phyloP scores from a whole-genome alignment of 2,329 filamentous ascomycete genomes.

The Colletotrichum noveboracense region DNA sequence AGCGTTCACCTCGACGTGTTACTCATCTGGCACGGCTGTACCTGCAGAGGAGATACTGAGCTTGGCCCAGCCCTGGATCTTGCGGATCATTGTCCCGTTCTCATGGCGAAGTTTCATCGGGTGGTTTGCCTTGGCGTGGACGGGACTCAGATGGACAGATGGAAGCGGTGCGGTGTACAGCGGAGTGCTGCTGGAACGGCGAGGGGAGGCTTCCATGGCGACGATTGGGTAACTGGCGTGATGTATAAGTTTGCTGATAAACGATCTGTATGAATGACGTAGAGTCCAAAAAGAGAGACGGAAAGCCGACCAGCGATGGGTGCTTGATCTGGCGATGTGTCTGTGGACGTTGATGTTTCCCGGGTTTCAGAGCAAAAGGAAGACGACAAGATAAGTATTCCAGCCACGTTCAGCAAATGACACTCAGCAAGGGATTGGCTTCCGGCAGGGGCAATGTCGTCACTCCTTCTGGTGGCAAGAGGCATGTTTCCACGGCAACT shows the following conservation, averaged over 20 bases:
- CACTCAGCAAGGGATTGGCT: neutral
- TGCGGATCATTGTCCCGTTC: neutral
- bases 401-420: neutral
- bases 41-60: neutral
- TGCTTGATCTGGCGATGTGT: neutral
- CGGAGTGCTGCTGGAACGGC: neutral
- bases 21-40: neutral
- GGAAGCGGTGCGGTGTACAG: neutral
- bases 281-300: conserved; percentile 11
- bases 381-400: neutral
- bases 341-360: neutral
- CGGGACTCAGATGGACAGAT: neutral
- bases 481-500: neutral
- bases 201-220: neutral
- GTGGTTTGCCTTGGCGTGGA: neutral
- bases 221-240: neutral
- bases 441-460: neutral
- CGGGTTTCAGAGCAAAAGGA: neutral
- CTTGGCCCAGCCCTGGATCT: neutral
- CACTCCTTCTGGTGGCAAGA: neutral
- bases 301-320: neutral
- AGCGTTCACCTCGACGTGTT: neutral
- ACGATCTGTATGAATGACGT: neutral
- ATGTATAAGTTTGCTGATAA: neutral
- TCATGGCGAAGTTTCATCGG: neutral